Conservation (phyloP, 495 filamentous ascomycete genomes). For the Poronia punctata region DNA sequence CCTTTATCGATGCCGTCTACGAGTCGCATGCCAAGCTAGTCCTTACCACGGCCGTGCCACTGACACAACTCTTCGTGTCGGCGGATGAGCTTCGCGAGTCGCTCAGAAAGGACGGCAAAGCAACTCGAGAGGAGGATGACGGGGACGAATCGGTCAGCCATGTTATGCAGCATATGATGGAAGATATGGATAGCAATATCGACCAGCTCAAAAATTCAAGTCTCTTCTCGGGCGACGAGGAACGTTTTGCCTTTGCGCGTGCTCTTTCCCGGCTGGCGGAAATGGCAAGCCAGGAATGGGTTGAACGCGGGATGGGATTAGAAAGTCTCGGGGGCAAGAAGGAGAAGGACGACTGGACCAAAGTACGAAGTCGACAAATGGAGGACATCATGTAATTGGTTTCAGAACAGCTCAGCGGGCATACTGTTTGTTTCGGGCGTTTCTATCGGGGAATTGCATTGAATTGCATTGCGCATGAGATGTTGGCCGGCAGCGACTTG, state of each 20-base stretch:
- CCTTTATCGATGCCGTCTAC: constrained; percentile 94
- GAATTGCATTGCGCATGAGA: too few relatives aligned
- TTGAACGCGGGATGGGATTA: constrained; percentile 75
- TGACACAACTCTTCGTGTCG: constrained; percentile 85
- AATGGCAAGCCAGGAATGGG: constrained; percentile 94
- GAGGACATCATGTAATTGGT: constrained; percentile 64
- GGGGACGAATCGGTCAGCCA: constrained; percentile 61
- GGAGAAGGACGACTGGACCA: constrained; percentile 59
- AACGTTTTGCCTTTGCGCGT: constrained; percentile 90
- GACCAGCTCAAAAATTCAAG: constrained; percentile 74
- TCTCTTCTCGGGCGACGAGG: constrained; percentile 92
- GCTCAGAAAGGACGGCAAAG: constrained; percentile 34
- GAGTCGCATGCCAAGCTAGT: constrained; percentile 85
- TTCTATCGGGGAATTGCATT: too few relatives aligned
- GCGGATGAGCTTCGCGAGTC: constrained; percentile 60
- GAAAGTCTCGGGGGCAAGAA: constrained; percentile 50
- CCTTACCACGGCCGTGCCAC: constrained; percentile 77
- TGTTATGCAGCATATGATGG: constrained; percentile 86
- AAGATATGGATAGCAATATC: constrained; percentile 85
- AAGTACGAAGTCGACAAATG: constrained; percentile 58
- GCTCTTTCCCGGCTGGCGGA: constrained; percentile 78
- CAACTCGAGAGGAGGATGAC: constrained; percentile 35
- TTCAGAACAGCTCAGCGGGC: background rate
- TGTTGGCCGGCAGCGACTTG: too few relatives aligned
- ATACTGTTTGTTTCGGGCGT: constrained; percentile 3